Evolutionary conservation across 1,139 yeast genomes (phyloP), one percentile per base, ranked within the genome.

Genomic region (Yamadazyma diddensiae): DNA sequence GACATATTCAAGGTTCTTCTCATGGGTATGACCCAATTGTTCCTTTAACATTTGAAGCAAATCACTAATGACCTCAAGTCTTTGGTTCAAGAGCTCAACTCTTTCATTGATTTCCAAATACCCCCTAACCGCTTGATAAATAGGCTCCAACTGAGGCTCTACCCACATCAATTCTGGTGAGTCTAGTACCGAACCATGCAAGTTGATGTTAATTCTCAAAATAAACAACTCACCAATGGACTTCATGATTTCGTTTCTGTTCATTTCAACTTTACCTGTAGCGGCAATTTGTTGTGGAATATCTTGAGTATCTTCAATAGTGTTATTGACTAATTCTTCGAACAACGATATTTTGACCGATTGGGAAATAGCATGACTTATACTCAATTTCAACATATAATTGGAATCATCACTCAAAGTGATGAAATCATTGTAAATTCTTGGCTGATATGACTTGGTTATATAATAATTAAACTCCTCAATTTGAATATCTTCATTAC

Each of bases 111-210:
- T 90, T 52, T 90, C 97, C 44, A 90, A 62, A 55, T 92, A 92
- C 0, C 97, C 96, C 53, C 97, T 76, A 2, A 95, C 86, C 0
- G 97, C 97, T 56, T 88, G 97, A 57, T 92, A 92, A 35, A 90
- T 88, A 1, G 98, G 98, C 55, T 92, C 97, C 38, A 92, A 66
- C 50, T 90, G 96, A 1, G 98, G 98, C 53, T 92, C 97, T 0
- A 96, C 81, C 98, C 98, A 92, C 96, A 92, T 88, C 37, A 92
- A 75, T 55, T 92, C 97, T 0, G 98, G 98, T 1, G 95, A 85
- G 55, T 92, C 98, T 42, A 92, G 65, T 15, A 92, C 94, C 2
- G 97, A 87, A 1, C 97, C 97, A 60, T 92, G 97, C 41, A 92
- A 66, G 52, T 92, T 92, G 45, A 88, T 86, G 56, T 84, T 87